Base-by-base conservation (phyloP, 345 rosid genomes). In the Ailanthus altissimus region DNA sequence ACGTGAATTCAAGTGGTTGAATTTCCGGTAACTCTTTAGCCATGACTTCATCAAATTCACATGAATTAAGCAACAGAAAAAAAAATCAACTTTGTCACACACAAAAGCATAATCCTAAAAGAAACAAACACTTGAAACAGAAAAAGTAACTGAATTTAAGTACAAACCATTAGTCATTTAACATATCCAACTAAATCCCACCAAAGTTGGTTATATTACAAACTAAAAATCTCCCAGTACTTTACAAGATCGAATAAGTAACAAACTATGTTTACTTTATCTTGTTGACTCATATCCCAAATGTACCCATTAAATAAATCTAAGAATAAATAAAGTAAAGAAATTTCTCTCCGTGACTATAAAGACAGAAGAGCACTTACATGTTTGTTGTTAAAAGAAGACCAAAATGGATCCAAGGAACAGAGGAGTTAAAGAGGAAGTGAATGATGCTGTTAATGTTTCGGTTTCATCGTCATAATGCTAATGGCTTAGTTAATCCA, bases 21-120 rank as follows among this genome's bases (percentile, higher is more conserved):
- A 86, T 82, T 65, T 86, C 86, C 86, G 86, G 43, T 18, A 89
- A 81, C 81, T 89, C 85, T 50, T 73, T 61, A n/a, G 85, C 21
- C 89, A 84, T 88, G 63, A 57, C 60, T 67, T 59, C 53, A 65
- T 62, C 77, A 46, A 53, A 36, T 36, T 11, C 58, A 49, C 67
- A 64, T 73, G 8, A 59, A 54, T 47, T 12, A 64, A 18, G 50
- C 32, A 32, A 11, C 26, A 18, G 42, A 15, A 5, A 47, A 72
- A 74, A 4, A 56, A n/a, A 45, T 49, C 50, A 63, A 21, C n/a
- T 12, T 12, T 21, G 23, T 5, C 49, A 72, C 23, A 10, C 15
- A 56, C 18, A 25, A 60, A 60, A 28, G 16, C 42, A 4, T 6
- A 61, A 8, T 62, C 53, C 46, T 21, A 36, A 26, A 15, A 21